Base-by-base conservation (phyloP, 2,329 filamentous ascomycete species). In the Colletotrichum lentis region DNA sequence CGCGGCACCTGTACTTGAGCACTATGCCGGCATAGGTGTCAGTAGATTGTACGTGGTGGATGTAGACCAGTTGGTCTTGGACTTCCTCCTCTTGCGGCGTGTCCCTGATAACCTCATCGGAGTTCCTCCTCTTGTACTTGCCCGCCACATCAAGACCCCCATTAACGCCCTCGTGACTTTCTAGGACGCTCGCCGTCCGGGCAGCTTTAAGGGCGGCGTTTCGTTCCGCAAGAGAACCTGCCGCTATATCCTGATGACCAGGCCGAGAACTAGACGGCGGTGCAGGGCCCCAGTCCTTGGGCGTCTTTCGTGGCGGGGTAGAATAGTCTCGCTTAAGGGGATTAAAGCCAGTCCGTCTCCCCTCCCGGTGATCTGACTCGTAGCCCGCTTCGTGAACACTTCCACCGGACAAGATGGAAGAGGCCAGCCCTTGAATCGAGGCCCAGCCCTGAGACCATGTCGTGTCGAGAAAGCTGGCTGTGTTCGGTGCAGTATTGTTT, bases 21-120 rank as follows among this genome's bases (percentile, higher is more conserved):
- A 96, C 91, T 58, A 99, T 89, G 3, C 96, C 95, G 1, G 94
- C 94, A 73, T 98, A 89, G 1, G 94, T 98, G 79, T 99, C 96
- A 52, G 87, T 87, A 16, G 90, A 87, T 73, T 90, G 86, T 20
- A 98, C 93, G 73, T 91, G 89, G 79, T 99, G 96, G 59, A 98
- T 84, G 77, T 98, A 99, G 20, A 95, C 94, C 70, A 98, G 81
- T 24, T 93, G 91, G 72, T 96, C 91, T 72, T 88, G 85, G 57
- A 88, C 84, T 41, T 91, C 88, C 41, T 88, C 84, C 58, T 89
- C 86, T 59, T 80, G 81, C 11, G 76, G 70, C 37, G 77, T 72
- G 49, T 72, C 63, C 20, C 72, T 73, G 35, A 77, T 64, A n/a
- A 80, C 74, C 60, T 92, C 90, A 73, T 92, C 90, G 5, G 91